phyloP scores from a whole-genome alignment of 345 rosid genomes.

The Populus tremula region DNA sequence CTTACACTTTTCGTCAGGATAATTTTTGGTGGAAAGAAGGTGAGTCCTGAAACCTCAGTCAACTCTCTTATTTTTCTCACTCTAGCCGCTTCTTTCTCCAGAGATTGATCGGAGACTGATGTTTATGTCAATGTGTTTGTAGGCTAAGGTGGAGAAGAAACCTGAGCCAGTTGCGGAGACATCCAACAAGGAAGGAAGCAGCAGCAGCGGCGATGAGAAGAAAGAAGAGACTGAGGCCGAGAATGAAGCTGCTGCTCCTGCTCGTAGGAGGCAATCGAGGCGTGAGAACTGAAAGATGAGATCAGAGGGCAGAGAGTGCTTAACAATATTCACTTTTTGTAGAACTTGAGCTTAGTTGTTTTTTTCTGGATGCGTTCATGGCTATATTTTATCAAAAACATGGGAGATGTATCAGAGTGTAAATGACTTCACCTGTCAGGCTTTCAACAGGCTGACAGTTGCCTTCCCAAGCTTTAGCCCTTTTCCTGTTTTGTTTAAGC shows the following conservation, averaged over 20 bases:
- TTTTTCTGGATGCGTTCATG: slow-evolving; percentile 23
- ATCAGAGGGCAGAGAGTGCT: background rate
- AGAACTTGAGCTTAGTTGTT: slow-evolving; percentile 24
- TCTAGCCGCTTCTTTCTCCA: background rate
- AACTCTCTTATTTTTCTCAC: background rate
- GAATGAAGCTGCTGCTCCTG: slow-evolving; percentile 32
- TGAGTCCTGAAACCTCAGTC: slow-evolving; percentile 8
- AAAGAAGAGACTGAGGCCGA: slow-evolving; percentile 49
- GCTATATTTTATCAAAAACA: background rate
- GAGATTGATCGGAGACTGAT: background rate
- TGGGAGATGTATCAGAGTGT: slow-evolving; percentile 27
- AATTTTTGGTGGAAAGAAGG: slow-evolving; percentile 78
- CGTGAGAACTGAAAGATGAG: slow-evolving; percentile 47
- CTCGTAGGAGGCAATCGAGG: slow-evolving; percentile 47
- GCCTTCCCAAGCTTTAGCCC: background rate
- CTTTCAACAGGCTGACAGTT: background rate
- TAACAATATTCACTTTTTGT: slow-evolving; percentile 24
- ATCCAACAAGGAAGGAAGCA: slow-evolving; percentile 39
- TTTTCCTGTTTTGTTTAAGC: background rate
- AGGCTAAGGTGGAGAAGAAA: slow-evolving; percentile 44
- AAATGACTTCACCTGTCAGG: slow-evolving; percentile 26
- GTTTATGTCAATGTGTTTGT: background rate
- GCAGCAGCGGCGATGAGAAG: slow-evolving; percentile 35
- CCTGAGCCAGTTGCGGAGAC: slow-evolving; percentile 44
- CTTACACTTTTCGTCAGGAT: slow-evolving; percentile 45